Evolutionary conservation across 2,329 filamentous ascomycete genomes (phyloP).

Genomic region (Penicillium sp.): DNA sequence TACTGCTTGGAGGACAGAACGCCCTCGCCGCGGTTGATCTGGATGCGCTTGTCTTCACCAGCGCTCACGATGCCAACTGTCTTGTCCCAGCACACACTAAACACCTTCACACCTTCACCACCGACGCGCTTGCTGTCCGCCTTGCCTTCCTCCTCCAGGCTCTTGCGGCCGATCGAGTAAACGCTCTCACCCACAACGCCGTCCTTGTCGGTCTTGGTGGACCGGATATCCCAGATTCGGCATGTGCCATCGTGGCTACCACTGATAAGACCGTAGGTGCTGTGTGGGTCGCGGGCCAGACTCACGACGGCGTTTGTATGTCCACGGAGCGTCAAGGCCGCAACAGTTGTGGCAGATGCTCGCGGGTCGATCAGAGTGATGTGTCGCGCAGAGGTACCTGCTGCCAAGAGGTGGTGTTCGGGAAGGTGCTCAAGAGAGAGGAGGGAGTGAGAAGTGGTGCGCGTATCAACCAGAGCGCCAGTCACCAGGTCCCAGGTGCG

Average conservation of each 20-base stretch:
- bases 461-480: slow-evolving; percentile 67
- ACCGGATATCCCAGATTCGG: slow-evolving; percentile 84
- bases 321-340: slow-evolving; percentile 84
- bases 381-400: slow-evolving; percentile 78
- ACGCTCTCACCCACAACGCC: slow-evolving; percentile 63
- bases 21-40: slow-evolving; percentile 70
- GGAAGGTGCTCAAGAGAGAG: slow-evolving; percentile 72
- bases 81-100: slow-evolving; percentile 79
- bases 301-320: slow-evolving; percentile 69
- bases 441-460: slow-evolving; percentile 77
- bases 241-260: slow-evolving; percentile 91
- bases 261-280: slow-evolving; percentile 76
- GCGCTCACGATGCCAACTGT: slow-evolving; percentile 83
- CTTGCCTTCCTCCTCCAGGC: slow-evolving; percentile 58
- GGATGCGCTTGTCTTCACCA: slow-evolving; percentile 89
- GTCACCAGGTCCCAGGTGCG: slow-evolving; percentile 89
- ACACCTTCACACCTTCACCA: slow-evolving; percentile 85
- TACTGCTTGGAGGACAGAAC: slow-evolving; percentile 34
- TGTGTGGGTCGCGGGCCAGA: slow-evolving; percentile 58
- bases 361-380: slow-evolving; percentile 92
- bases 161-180: slow-evolving; percentile 74
- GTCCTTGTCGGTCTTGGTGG: slow-evolving; percentile 55
- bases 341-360: slow-evolving; percentile 66
- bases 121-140: slow-evolving; percentile 55
- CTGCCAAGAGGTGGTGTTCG: slow-evolving; percentile 58